Evolutionary conservation across 1,284 basidiomycete genomes (phyloP).

Genomic region (Ceratobasidium sp.): DNA sequence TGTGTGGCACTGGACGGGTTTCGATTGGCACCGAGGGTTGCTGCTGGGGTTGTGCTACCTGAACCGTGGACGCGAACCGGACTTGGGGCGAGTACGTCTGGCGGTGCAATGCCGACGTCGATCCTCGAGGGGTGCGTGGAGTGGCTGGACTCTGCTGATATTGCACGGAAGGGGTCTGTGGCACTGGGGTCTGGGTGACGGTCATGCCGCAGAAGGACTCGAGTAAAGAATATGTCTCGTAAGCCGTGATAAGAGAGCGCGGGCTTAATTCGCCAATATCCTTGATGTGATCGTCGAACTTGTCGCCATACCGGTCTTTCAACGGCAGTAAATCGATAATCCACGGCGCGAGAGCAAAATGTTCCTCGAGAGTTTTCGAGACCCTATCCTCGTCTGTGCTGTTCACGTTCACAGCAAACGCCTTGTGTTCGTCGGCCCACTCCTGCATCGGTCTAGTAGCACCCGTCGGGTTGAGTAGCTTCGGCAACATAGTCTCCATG

Average conservation of each 20-base stretch:
- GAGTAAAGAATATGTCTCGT: background rate
- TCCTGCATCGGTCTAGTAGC: background rate
- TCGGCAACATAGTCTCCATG: background rate
- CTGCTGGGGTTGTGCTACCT: background rate
- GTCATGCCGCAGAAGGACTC: background rate
- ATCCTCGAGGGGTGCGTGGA: too few species aligned
- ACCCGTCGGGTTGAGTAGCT: background rate
- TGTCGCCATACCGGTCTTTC: background rate
- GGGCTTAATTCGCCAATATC: slow-evolving; percentile 4
- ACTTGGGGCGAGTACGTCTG: background rate
- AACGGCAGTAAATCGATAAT: background rate
- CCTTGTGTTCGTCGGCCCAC: slow-evolving; percentile 16
- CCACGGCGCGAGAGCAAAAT: background rate
- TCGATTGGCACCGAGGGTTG: too few species aligned
- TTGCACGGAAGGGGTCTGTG: too few species aligned
- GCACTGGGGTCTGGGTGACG: background rate
- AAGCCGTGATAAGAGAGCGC: background rate
- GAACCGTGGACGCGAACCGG: background rate
- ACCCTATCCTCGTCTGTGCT: background rate
- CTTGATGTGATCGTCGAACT: slow-evolving; percentile 15
- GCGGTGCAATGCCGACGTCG: too few species aligned
- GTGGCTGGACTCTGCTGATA: too few species aligned
- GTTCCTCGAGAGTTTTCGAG: background rate
- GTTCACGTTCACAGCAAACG: background rate
- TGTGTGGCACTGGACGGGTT: background rate